Percentiles rank a stretch among this genome's conserved stretches.
phyloP scores from a whole-genome alignment of 805 yeast genomes.

The Teunomyces gatunensis region DNA sequence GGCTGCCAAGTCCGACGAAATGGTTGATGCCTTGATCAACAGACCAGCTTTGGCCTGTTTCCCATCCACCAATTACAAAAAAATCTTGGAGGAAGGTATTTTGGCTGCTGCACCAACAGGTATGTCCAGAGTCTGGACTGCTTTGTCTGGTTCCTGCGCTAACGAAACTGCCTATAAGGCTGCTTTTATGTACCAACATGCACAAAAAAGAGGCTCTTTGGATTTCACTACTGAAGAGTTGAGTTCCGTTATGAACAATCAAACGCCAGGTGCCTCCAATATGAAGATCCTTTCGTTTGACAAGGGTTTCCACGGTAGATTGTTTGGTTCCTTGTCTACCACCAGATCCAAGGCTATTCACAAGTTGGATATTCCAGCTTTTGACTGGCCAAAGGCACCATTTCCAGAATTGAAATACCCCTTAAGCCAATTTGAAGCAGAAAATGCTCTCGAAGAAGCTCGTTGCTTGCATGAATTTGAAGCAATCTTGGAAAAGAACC shows the following conservation, averaged over 20 bases:
- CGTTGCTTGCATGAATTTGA: slow-evolving; percentile 47
- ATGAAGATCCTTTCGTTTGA: slow-evolving; percentile 53
- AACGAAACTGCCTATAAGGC: slow-evolving; percentile 72
- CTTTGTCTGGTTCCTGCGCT: slow-evolving; percentile 66
- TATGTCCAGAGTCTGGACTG: slow-evolving; percentile 59
- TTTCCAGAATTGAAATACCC: slow-evolving; percentile 44
- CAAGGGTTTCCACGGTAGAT: slow-evolving; percentile 55
- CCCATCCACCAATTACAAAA: slow-evolving; percentile 35
- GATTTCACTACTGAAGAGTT: slow-evolving; percentile 48
- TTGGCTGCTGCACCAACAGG: slow-evolving; percentile 67
- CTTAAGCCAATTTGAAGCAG: slow-evolving; percentile 31
- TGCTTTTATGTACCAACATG: slow-evolving; percentile 63
- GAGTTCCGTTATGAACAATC: slow-evolving; percentile 47
- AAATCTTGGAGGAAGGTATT: slow-evolving; percentile 48
- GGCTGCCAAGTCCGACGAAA: slow-evolving; percentile 38
- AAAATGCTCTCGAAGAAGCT: slow-evolving; percentile 47
- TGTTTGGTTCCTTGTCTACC: slow-evolving; percentile 54
- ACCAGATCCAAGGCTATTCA: slow-evolving; percentile 58
- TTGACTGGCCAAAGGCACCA: slow-evolving; percentile 56
- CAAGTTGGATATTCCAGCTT: slow-evolving; percentile 59
- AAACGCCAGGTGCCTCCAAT: slow-evolving; percentile 52
- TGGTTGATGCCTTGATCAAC: slow-evolving; percentile 41
- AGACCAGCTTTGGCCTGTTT: slow-evolving; percentile 46
- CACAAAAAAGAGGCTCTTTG: slow-evolving; percentile 47
- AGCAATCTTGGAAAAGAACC: slow-evolving; percentile 33